These are phyloP conservation scores for Trichoderma breve DNA, from an alignment of 2,329 filamentous ascomycete genomes.

Conservation along the genomic window DNA sequence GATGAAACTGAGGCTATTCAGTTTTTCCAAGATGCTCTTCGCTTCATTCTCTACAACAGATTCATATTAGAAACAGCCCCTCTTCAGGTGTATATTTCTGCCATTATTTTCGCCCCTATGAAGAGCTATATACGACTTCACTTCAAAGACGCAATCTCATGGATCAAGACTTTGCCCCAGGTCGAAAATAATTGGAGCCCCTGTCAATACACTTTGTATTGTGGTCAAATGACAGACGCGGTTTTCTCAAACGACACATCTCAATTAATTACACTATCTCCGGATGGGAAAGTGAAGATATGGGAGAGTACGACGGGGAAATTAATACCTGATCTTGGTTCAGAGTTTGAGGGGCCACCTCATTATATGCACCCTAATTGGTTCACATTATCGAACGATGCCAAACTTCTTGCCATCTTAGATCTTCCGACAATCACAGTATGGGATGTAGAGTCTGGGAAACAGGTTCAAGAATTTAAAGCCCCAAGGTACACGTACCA, in stretches of 20 bases:
- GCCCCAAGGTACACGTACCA: too few relatives aligned
- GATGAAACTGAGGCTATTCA: background rate
- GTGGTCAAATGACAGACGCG: background rate
- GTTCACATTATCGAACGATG: background rate
- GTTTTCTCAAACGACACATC: background rate
- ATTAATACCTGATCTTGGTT: background rate
- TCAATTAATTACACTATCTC: background rate
- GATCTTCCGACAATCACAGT: background rate
- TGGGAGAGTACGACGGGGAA: background rate
- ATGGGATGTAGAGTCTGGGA: background rate
- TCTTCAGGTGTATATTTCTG: constrained; percentile 14
- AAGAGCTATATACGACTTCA: constrained; percentile 4
- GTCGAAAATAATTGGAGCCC: constrained; percentile 1
- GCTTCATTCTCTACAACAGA: constrained; percentile 7
- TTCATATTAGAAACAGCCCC: constrained; percentile 1
- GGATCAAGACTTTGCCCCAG: constrained; percentile 2
- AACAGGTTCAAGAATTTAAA: background rate
- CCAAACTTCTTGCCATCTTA: background rate
- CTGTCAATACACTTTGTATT: background rate
- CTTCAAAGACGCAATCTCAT: constrained; percentile 5
- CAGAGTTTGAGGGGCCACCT: fast-evolving
- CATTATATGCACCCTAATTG: fast-evolving
- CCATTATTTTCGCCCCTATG: constrained; percentile 5
- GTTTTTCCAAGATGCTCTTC: constrained; percentile 10
- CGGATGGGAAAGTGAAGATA: fast-evolving